A percentile compares a stretch with the other conserved stretches of the same genome.
Evolutionary conservation across 345 rosid species (phyloP).

Genomic region (Brassica nigra): DNA sequence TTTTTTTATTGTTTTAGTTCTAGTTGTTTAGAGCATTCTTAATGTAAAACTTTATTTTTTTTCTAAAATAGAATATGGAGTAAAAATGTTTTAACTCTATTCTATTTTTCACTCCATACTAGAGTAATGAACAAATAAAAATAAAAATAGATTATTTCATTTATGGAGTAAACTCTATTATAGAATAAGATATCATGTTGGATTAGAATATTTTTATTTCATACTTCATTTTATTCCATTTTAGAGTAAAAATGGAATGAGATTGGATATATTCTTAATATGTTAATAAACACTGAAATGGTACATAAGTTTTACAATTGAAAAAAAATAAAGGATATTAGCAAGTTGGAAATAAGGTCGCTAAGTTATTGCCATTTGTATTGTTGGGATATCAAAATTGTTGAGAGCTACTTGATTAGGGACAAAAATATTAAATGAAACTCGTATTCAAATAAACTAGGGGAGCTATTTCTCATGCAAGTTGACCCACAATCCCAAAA

Average conservation of each 20-base stretch:
- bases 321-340: not conserved
- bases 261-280: too few species aligned
- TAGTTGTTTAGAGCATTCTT: not conserved
- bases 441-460: not conserved
- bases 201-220: too few species aligned
- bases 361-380: slow-evolving; percentile 19
- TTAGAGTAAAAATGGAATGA: too few species aligned
- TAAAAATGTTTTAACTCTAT: too few species aligned
- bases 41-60: too few species aligned
- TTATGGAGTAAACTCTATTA: too few species aligned
- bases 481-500: slow-evolving; percentile 42
- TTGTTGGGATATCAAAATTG: not conserved
- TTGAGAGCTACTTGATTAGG: not conserved
- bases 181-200: too few species aligned
- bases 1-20: not conserved
- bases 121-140: too few species aligned
- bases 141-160: too few species aligned
- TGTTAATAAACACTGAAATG: not conserved
- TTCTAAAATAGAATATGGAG: too few species aligned
- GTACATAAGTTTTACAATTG: not conserved
- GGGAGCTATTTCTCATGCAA: slow-evolving; percentile 29
- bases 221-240: too few species aligned
- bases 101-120: too few species aligned
- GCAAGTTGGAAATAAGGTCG: not conserved
- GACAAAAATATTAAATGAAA: not conserved